A percentile compares a stretch with the other conserved stretches of the same genome.
Evolutionary conservation across 331 rosid genomes (phyloP).

Genomic region (Malus hybrid): DNA sequence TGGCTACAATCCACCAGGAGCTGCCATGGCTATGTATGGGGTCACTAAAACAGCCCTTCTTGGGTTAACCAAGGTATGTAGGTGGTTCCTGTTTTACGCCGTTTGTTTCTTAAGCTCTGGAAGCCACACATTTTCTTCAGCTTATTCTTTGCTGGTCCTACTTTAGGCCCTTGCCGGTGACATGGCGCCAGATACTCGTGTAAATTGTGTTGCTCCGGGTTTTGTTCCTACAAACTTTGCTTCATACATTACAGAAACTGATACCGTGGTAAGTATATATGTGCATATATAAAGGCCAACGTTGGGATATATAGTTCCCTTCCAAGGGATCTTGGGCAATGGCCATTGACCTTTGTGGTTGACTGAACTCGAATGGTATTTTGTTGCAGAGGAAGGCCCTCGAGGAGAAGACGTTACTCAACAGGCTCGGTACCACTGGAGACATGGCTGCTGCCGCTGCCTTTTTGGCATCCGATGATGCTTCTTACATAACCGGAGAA

Average conservation of each 20-base stretch:
- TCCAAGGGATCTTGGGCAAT: not conserved
- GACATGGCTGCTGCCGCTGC: conserved; percentile 92
- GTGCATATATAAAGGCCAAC: not conserved
- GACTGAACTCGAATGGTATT: conserved; percentile 13
- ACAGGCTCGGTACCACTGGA: conserved; percentile 80
- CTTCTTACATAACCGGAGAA: conserved; percentile 91
- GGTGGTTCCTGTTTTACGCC: not conserved
- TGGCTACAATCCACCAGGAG: conserved; percentile 49
- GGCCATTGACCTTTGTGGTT: not conserved
- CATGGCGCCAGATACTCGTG: conserved; percentile 81
- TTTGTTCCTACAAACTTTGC: conserved; percentile 94
- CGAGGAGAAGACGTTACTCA: conserved; percentile 55
- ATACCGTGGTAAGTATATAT: conserved; percentile 36
- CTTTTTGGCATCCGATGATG: conserved; percentile 86
- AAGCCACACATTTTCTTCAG: not conserved
- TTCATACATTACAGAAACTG: conserved; percentile 38
- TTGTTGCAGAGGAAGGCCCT: conserved; percentile 46
- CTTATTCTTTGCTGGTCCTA: conserved; percentile 13
- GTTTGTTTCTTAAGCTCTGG: not conserved
- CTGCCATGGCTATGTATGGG: conserved; percentile 89
- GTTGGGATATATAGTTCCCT: not conserved
- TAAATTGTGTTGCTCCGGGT: conserved; percentile 94
- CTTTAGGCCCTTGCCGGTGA: conserved; percentile 77
- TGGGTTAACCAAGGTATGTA: conserved; percentile 76
- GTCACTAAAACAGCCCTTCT: conserved; percentile 96